These are phyloP conservation scores for Plasmodium gonderi DNA, from an alignment of 169 alveolate genomes.

Conservation along the genomic window DNA sequence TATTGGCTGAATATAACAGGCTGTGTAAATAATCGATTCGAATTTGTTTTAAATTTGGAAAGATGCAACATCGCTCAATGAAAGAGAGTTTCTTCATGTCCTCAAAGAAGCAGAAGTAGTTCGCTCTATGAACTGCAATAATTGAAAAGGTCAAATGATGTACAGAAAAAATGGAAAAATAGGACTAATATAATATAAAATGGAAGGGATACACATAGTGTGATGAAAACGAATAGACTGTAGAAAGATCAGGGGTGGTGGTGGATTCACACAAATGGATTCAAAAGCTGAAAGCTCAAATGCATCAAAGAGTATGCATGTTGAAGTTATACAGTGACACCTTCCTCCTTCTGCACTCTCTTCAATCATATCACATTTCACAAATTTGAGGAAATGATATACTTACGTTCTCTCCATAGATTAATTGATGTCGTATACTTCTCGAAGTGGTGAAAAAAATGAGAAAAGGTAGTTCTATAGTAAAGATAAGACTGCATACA, in stretches of 20 bases:
- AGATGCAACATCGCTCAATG: constrained; percentile 21
- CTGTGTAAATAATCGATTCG: constrained; percentile 28
- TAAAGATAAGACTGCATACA: constrained; percentile 7
- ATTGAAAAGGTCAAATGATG: no score
- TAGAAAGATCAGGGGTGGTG: no score
- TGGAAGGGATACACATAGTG: no score
- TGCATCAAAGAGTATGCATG: no score
- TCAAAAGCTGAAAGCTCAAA: no score
- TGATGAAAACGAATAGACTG: no score
- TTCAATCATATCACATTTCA: no score
- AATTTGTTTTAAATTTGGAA: constrained; percentile 15
- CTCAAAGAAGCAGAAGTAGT: constrained; percentile 58
- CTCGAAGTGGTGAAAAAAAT: neutral
- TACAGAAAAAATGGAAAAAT: neutral
- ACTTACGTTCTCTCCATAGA: constrained; percentile 39
- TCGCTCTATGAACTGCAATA: constrained; percentile 39
- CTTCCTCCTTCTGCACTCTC: no score
- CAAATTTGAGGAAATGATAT: no score
- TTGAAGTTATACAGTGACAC: no score
- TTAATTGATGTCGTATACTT: constrained; percentile 21
- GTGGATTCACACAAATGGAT: no score
- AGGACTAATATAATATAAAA: no score
- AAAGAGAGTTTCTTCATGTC: constrained; percentile 24
- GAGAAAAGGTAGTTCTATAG: neutral
- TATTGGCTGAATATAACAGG: constrained; percentile 31